Percentiles rank a stretch among this genome's conserved stretches.
phyloP scores from a whole-genome alignment of 2,329 filamentous ascomycete species.

The Beauveria asiatica region DNA sequence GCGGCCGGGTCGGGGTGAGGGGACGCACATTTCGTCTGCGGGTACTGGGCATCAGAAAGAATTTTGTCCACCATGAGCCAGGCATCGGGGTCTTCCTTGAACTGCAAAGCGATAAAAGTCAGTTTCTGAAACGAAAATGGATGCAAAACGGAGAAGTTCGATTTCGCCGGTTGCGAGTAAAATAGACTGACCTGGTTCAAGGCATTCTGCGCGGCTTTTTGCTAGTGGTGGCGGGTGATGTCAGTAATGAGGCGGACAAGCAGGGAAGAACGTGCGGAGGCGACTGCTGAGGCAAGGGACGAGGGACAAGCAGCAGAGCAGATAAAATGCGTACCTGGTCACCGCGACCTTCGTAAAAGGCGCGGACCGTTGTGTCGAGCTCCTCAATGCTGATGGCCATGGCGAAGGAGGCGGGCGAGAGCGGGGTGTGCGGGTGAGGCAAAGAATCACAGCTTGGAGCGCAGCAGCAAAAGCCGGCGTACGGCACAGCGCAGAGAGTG shows the following conservation, averaged over 20 bases:
- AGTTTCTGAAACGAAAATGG: not conserved
- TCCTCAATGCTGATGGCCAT: conserved; percentile 77
- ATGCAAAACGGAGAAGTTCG: not conserved
- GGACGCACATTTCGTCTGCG: conserved; percentile 87
- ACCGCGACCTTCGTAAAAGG: conserved; percentile 95
- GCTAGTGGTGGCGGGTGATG: conserved; percentile 39
- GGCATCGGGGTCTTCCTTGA: conserved; percentile 97
- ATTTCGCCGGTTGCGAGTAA: conserved; percentile 8
- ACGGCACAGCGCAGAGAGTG: conserved; percentile 18
- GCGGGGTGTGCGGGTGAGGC: conserved; percentile 22
- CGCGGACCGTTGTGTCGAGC: conserved; percentile 90
- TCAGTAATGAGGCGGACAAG: not conserved
- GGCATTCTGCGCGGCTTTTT: conserved; percentile 90
- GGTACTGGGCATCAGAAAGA: conserved; percentile 82
- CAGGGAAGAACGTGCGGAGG: not conserved
- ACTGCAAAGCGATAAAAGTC: conserved; percentile 42
- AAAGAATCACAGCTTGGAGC: conserved; percentile 14
- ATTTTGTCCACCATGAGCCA: conserved; percentile 98
- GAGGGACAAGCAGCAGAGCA: conserved; percentile 24
- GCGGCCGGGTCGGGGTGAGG: not conserved
- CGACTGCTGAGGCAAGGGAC: conserved; percentile 23
- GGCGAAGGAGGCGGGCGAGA: conserved; percentile 27
- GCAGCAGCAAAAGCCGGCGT: conserved; percentile 15
- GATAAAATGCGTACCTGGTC: conserved; percentile 60
- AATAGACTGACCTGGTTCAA: conserved; percentile 70